Conservation (phyloP, 176 grass and related monocot species). For the Oryza brachyantha region DNA sequence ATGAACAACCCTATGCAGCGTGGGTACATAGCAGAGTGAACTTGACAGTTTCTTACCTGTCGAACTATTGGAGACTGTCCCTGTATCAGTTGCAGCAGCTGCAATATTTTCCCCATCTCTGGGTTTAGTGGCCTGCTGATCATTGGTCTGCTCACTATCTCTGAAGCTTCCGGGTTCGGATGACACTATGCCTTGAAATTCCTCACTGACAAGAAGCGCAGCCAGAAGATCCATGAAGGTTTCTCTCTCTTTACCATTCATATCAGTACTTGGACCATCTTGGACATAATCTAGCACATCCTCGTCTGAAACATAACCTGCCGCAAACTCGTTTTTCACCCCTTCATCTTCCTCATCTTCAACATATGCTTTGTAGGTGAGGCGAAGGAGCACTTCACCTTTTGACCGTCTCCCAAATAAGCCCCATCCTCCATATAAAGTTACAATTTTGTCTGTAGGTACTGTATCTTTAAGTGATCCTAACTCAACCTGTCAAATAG, state of each 20-base stretch:
- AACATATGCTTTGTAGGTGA: conserved; percentile 93
- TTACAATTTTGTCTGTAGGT: conserved; percentile 80
- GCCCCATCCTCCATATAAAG: conserved; percentile 63
- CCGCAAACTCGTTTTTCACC: conserved; percentile 29
- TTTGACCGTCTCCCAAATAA: conserved; percentile 53
- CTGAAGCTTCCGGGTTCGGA: conserved; percentile 52
- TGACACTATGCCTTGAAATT: conserved; percentile 94
- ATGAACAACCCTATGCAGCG: not conserved
- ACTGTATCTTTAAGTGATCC: conserved; percentile 90
- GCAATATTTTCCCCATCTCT: not conserved
- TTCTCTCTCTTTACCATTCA: conserved; percentile 62
- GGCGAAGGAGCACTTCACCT: conserved; percentile 78
- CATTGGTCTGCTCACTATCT: conserved; percentile 25
- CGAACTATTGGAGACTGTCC: conserved; percentile 36
- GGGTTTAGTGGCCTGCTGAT: conserved; percentile 1
- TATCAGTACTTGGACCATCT: conserved; percentile 29
- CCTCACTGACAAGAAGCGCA: conserved; percentile 89
- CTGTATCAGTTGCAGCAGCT: not conserved
- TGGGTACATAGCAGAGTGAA: not conserved
- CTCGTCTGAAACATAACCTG: conserved; percentile 56
- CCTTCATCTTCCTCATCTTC: conserved; percentile 89
- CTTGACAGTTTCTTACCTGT: conserved; percentile 36
- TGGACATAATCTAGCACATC: conserved; percentile 55
- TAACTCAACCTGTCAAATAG: conserved; percentile 68
- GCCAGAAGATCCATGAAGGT: conserved; percentile 94